Percentiles rank a stretch among this genome's conserved stretches.
These are phyloP conservation scores for Cyathus striatus DNA, from an alignment of 768 basidiomycete genomes.

Conservation along the genomic window DNA sequence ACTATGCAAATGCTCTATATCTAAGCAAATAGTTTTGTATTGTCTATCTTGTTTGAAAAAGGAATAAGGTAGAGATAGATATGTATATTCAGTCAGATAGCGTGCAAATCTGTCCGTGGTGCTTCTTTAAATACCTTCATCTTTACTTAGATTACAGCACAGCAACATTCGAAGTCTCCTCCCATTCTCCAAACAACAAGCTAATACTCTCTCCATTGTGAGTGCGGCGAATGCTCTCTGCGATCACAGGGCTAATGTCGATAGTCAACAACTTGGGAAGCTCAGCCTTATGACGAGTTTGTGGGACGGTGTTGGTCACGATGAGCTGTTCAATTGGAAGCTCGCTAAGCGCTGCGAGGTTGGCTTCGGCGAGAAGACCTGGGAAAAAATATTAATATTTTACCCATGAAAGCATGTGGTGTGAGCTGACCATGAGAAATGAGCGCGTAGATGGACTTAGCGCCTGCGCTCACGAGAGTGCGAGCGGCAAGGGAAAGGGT, in stretches of 20 bases:
- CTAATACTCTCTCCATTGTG: slow-evolving; percentile 95
- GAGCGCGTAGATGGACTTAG: slow-evolving; percentile 78
- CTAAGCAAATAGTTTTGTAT: too few relatives aligned
- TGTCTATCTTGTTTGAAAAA: too few relatives aligned
- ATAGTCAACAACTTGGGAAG: slow-evolving; percentile 82
- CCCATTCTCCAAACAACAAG: slow-evolving; percentile 81
- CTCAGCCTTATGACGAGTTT: slow-evolving; percentile 54
- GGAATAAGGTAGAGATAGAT: too few relatives aligned
- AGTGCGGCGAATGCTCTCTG: slow-evolving; percentile 92
- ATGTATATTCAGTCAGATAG: too few relatives aligned
- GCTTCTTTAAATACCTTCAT: too few relatives aligned
- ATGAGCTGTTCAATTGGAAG: slow-evolving; percentile 84
- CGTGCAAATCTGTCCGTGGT: too few relatives aligned
- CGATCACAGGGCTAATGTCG: slow-evolving; percentile 88
- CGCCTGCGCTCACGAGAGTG: slow-evolving; percentile 87
- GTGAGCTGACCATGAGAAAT: slow-evolving; percentile 80
- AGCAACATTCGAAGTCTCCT: slow-evolving; percentile 41
- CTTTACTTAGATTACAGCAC: too few relatives aligned
- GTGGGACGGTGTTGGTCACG: slow-evolving; percentile 94
- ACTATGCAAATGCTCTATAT: too few relatives aligned
- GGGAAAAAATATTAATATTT: slow-evolving; percentile 3
- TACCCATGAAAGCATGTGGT: slow-evolving; percentile 8
- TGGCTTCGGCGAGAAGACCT: slow-evolving; percentile 80
- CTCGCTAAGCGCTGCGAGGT: slow-evolving; percentile 59
- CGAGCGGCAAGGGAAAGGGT: slow-evolving; percentile 84